phyloP scores from a whole-genome alignment of 2,329 filamentous ascomycete species.

The Curvularia sp. region DNA sequence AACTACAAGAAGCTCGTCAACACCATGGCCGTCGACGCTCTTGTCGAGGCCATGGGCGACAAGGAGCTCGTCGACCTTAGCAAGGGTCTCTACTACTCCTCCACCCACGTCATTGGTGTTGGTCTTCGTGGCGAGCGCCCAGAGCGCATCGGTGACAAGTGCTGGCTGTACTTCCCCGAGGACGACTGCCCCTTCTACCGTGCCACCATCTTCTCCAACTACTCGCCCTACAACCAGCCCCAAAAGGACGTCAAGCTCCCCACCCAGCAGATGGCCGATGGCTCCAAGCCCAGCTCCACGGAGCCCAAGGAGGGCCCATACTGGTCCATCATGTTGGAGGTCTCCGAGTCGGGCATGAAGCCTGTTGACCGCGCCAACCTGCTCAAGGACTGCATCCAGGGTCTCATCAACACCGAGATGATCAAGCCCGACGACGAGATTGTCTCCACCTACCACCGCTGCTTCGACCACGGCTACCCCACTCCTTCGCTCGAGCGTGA shows the following conservation, averaged over 20 bases:
- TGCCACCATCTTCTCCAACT: conserved; percentile 99
- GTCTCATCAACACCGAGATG: conserved; percentile 97
- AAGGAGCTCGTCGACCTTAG: conserved; percentile 80
- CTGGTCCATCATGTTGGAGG: conserved; percentile 99
- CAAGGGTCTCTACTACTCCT: conserved; percentile 95
- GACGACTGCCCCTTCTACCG: conserved; percentile 99
- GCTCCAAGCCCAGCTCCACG: conserved; percentile 75
- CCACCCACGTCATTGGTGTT: conserved; percentile 95
- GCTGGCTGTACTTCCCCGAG: conserved; percentile 99
- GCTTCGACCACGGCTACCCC: conserved; percentile 98
- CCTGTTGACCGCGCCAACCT: conserved; percentile 86
- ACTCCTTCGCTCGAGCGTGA: conserved; percentile 95
- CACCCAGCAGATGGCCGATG: conserved; percentile 84
- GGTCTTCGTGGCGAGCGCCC: conserved; percentile 90
- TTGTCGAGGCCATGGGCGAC: conserved; percentile 87
- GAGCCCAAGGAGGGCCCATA: conserved; percentile 88
- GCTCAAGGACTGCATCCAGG: conserved; percentile 90
- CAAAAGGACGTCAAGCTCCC: conserved; percentile 80
- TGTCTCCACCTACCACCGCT: conserved; percentile 96
- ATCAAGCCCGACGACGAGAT: conserved; percentile 90
- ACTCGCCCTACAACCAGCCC: conserved; percentile 98
- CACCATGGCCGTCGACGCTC: conserved; percentile 93
- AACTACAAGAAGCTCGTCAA: conserved; percentile 91
- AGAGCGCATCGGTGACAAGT: conserved; percentile 98
- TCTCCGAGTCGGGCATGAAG: conserved; percentile 96